Base-by-base conservation (phyloP, 1,139 yeast genomes). In the Suhomyces panamericanus region DNA sequence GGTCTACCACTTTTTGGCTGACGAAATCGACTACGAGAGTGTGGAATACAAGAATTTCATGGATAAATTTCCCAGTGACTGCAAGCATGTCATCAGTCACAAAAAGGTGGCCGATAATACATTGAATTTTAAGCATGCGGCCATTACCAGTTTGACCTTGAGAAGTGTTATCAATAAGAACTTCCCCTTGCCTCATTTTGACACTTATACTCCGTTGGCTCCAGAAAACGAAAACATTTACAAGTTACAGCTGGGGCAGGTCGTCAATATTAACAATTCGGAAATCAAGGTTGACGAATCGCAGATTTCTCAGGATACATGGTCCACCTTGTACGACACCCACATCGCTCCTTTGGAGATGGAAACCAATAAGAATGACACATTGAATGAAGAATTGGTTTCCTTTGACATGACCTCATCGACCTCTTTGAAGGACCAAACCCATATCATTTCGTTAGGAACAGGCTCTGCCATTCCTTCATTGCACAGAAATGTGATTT, bases 401-500 rank as follows among this genome's bases (percentile, higher is more conserved):
- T 48, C 67, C 4, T 50, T 69, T 14, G 40, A 42, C 7, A 46
- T 50, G 4, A 48, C 50, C 2, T 24, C 38, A 3, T 17, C 40
- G 3, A 48, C 43, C 2, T 37, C 57, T 1, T 55, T 78, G 44
- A 72, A 69, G 47, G 81, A 75, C 39, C 79, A 82, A 50, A 83
- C 88, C 0, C 93, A 89, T 55, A 69, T 86, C 0, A 69, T 87
- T 13, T 86, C 96, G 0, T 66, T 93, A 7, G 99, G 99, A 8
- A 93, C 99, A 0, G 99, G 99, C 0, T 86, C 96, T 24, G 95
- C 99, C 0, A 67, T 89, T 36, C 99, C 99, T 0, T 82, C 96
- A 0, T 78, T 82, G 47, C 80, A 82, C 55, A 75, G 99, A 53
- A 95, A 95, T 59, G 98, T 93, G 0, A 77, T 87, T 22, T 85